A percentile compares a stretch with the other conserved stretches of the same genome.
phyloP scores from a whole-genome alignment of 345 rosid genomes.

The Sonneratia alba region DNA sequence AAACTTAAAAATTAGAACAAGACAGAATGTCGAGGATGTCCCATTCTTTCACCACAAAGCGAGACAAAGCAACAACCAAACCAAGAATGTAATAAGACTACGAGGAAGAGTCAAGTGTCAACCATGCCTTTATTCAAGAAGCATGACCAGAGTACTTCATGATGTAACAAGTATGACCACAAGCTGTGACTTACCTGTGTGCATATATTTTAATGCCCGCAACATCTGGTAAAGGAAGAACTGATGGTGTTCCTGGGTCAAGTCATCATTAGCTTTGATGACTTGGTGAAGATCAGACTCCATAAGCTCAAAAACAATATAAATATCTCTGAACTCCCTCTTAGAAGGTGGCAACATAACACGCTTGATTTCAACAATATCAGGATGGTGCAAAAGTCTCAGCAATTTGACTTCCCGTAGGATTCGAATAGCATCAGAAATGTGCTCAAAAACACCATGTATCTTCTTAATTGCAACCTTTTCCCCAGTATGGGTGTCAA shows the following conservation, averaged over 20 bases:
- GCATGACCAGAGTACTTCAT: background rate
- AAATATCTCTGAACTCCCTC: constrained; percentile 88
- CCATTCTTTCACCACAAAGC: background rate
- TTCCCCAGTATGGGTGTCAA: constrained; percentile 89
- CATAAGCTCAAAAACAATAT: constrained; percentile 97
- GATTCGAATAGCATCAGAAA: constrained; percentile 78
- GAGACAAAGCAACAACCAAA: background rate
- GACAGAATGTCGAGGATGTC: constrained; percentile 1
- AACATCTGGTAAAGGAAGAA: constrained; percentile 98
- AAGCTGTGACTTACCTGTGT: constrained; percentile 52
- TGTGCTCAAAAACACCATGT: constrained; percentile 78
- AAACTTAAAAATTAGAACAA: constrained; percentile 18
- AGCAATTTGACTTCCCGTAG: constrained; percentile 92
- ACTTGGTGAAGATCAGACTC: constrained; percentile 99
- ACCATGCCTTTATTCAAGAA: background rate
- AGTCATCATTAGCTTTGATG: constrained; percentile 92
- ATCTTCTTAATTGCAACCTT: constrained; percentile 94
- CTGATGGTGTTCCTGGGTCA: constrained; percentile 94
- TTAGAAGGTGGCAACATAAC: constrained; percentile 92
- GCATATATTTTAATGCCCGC: constrained; percentile 93
- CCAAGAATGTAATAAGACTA: background rate
- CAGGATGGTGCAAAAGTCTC: constrained; percentile 80
- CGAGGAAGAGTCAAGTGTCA: background rate
- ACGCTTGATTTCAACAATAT: constrained; percentile 88
- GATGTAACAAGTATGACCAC: background rate